phyloP scores from a whole-genome alignment of 2,329 filamentous ascomycete species.

The Calonectria pauciramosa region DNA sequence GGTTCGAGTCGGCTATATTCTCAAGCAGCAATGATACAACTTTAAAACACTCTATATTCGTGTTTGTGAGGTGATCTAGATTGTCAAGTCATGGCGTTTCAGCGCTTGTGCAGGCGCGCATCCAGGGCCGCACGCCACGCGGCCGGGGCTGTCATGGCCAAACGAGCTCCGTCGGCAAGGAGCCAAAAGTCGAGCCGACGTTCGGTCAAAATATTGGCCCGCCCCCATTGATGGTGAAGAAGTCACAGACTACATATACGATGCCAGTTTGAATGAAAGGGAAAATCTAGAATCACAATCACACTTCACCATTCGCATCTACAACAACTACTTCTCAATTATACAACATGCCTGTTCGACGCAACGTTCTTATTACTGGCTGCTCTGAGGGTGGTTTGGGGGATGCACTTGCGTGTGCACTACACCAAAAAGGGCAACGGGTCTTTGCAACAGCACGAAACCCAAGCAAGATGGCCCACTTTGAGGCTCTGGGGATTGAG shows the following conservation, averaged over 20 bases:
- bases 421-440: constrained; percentile 2
- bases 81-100: neutral
- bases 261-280: neutral
- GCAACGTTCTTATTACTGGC: constrained; percentile 13
- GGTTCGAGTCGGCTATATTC: neutral
- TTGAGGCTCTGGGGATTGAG: neutral
- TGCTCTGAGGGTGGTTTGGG: constrained; percentile 18
- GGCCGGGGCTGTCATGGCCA: neutral
- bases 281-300: neutral
- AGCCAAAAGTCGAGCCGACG: neutral
- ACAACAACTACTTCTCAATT: neutral
- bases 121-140: neutral
- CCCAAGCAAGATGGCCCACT: constrained; percentile 4
- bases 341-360: neutral
- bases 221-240: neutral
- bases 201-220: neutral
- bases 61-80: neutral
- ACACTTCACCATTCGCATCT: neutral
- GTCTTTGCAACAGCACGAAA: constrained; percentile 12
- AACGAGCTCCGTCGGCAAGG: neutral
- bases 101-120: neutral
- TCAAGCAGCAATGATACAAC: neutral
- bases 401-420: constrained; percentile 1
- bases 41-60: neutral
- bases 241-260: neutral